Evolutionary conservation across 345 rosid species (phyloP), one percentile per base, ranked within the genome.

Genomic region (Aethionema arabicum): DNA sequence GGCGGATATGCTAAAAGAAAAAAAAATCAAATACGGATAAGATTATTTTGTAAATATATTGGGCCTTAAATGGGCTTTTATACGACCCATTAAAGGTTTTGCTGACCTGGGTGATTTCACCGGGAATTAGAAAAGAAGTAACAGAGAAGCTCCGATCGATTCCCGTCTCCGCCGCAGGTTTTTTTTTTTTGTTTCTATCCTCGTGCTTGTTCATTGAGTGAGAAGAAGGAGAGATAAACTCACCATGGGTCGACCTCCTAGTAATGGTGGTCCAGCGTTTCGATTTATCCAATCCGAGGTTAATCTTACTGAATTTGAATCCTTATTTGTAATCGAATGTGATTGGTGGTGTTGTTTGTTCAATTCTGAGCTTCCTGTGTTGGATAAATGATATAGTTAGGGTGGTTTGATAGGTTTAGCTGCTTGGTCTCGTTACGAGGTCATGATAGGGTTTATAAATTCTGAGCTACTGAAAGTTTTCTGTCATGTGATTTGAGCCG

Each of bases 251-350:
- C 89, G 99, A 29, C 99, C 96, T 68, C 97, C 97, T 42, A 83
- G 92, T 63, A 86, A 85, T 66, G 99, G 99, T 32, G 90, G 86
- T 65, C 99, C 99, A 30, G 90, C 99, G 68, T 95, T 95, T 50
- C 97, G 99, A 72, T 95, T 90, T 77, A 76, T 70, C 70, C 52
- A 73, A 33, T 9, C 74, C 13, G 97, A 95, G 99, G 99, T 91
- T 32, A 43, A 29, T 63, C 43, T 52, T 52, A 21, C 46, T 46
- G 29, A 29, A 21, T 21, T 21, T 21, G 27, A 37, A 64, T 45
- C 41, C 11, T 44, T 29, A 48, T 52, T 30, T 31, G 41, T 49
- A 30, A 14, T 59, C 39, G 66, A 31, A 32, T 60, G 54, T 48
- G 36, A 35, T 46, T 52, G 36, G 36, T 63, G 46, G 1, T 30